A percentile compares a stretch with the other conserved stretches of the same genome.
These are phyloP conservation scores for Thuidium tamariscinum DNA, from an alignment of 225 moss, liverwort and hornwort species.

Conservation along the genomic window DNA sequence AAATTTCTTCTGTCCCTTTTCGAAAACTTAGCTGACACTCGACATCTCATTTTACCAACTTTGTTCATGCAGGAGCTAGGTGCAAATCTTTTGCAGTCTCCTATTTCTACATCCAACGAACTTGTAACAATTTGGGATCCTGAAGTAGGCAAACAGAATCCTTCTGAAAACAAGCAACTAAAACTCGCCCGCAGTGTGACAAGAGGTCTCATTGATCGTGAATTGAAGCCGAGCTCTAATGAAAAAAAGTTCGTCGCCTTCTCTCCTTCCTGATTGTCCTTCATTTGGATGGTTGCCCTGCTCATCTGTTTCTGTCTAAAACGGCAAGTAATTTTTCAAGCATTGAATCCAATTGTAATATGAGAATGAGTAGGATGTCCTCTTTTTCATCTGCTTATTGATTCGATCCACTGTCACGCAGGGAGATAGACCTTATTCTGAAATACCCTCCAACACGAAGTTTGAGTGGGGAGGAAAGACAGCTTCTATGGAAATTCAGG, in stretches of 20 bases:
- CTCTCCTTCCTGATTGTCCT: neutral
- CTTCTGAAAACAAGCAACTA: constrained; percentile 89
- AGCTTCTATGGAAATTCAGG: constrained; percentile 85
- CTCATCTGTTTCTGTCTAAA: neutral
- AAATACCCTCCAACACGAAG: constrained; percentile 84
- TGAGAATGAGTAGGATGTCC: neutral
- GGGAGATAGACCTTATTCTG: constrained; percentile 73
- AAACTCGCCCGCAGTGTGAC: constrained; percentile 82
- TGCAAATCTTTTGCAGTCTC: constrained; percentile 63
- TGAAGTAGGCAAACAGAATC: constrained; percentile 90
- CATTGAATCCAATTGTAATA: neutral
- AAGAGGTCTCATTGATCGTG: constrained; percentile 73
- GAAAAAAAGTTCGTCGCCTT: constrained; percentile 62
- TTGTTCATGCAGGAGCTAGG: constrained; percentile 59
- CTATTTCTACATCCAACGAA: constrained; percentile 72
- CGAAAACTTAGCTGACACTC: neutral
- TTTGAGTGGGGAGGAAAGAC: constrained; percentile 79
- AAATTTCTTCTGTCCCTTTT: neutral
- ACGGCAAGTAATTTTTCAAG: neutral
- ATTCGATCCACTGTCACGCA: constrained; percentile 5
- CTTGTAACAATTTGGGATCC: constrained; percentile 85
- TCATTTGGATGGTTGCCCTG: neutral
- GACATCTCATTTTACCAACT: neutral
- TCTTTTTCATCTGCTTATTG: neutral
- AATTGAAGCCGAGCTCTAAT: constrained; percentile 69